Conservation (phyloP, 805 yeast genomes). For the Schwanniomyces pseudopolymorphus region DNA sequence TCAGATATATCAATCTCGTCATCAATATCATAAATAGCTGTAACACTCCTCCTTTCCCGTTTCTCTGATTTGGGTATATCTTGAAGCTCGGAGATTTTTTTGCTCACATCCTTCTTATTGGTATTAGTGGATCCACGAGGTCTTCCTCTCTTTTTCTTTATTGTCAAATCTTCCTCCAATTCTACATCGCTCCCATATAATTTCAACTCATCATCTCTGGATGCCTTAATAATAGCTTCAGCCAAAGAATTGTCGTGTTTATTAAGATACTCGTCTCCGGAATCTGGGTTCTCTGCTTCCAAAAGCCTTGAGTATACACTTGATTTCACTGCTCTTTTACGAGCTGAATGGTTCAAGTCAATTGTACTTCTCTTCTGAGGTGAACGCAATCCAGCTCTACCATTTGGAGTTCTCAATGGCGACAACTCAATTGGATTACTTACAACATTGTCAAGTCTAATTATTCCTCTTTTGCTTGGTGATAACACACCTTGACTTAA, state of each 20-base stretch:
- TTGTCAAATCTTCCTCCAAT: constrained; percentile 20
- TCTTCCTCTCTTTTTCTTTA: neutral
- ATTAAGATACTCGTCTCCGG: constrained; percentile 19
- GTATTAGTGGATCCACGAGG: constrained; percentile 1
- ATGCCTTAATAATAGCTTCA: constrained; percentile 31
- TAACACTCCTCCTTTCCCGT: neutral
- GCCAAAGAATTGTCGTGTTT: constrained; percentile 47
- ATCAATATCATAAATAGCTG: neutral
- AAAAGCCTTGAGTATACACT: constrained; percentile 24
- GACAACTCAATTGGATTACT: constrained; percentile 11
- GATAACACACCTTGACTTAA: neutral
- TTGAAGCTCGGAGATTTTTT: neutral
- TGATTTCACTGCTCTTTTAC: constrained; percentile 44
- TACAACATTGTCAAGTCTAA: neutral
- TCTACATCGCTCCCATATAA: constrained; percentile 23
- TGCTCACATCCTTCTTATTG: neutral
- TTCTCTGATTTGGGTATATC: neutral
- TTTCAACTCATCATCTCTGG: constrained; percentile 13
- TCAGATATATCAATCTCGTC: neutral
- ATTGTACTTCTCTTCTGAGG: constrained; percentile 38
- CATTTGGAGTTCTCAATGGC: constrained; percentile 39
- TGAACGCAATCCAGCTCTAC: constrained; percentile 46
- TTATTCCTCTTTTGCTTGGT: constrained; percentile 16
- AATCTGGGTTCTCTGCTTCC: constrained; percentile 36
- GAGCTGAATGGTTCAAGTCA: constrained; percentile 47